Conservation (phyloP, 495 filamentous ascomycete species). For the Friedmanniomyces endolithicus region DNA sequence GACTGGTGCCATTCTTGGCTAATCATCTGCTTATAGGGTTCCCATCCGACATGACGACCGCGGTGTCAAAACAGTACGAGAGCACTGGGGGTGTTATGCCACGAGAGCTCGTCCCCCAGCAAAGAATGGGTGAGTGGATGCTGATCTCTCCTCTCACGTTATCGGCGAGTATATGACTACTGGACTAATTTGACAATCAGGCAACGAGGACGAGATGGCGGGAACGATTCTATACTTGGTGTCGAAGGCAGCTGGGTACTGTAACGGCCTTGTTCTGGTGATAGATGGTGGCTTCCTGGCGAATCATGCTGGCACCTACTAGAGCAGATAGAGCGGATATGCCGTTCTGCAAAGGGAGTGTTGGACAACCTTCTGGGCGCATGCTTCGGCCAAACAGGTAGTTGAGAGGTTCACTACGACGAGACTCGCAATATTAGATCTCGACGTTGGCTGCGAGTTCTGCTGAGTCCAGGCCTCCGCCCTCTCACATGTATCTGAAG, state of each 20-base stretch:
- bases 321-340: background rate
- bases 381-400: background rate
- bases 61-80: slow-evolving; percentile 12
- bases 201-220: slow-evolving; percentile 28
- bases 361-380: background rate
- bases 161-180: too few species aligned
- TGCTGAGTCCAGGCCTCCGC: too few species aligned
- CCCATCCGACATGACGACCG: slow-evolving; percentile 24
- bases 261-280: slow-evolving; percentile 28
- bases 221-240: slow-evolving; percentile 29
- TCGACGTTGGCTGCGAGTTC: too few species aligned
- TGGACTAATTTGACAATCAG: too few species aligned
- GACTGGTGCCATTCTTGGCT: background rate
- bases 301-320: slow-evolving; percentile 25
- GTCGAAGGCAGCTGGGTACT: slow-evolving; percentile 25
- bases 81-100: slow-evolving; percentile 15
- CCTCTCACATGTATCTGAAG: too few species aligned
- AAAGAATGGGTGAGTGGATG: too few species aligned
- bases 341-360: background rate
- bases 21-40: slow-evolving; percentile 20
- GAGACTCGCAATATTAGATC: too few species aligned
- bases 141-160: too few species aligned
- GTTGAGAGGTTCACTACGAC: too few species aligned
- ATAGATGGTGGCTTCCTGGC: slow-evolving; percentile 29
- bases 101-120: slow-evolving; percentile 14